phyloP scores from a whole-genome alignment of 2,329 filamentous ascomycete species.

The Drechslerella dactyloides region DNA sequence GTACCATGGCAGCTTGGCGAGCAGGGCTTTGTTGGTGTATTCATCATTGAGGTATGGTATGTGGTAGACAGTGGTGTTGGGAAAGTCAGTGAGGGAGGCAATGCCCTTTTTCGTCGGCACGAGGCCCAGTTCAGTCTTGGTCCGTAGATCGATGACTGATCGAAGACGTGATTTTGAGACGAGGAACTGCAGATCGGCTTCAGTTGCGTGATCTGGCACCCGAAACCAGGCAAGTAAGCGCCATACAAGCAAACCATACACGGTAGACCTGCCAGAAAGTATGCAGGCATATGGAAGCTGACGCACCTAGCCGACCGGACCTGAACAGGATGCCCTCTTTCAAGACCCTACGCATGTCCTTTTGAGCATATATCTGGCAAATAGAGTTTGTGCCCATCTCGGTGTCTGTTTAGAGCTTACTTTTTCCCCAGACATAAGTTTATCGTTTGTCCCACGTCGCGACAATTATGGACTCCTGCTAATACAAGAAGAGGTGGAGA shows the following conservation, averaged over 20 bases:
- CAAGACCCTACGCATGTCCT: slow-evolving; percentile 58
- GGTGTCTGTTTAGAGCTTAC: slow-evolving; percentile 58
- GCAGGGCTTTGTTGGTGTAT: slow-evolving; percentile 22
- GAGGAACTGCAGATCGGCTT: slow-evolving; percentile 68
- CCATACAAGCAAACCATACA: no score
- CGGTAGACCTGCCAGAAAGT: no score
- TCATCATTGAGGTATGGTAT: slow-evolving; percentile 23
- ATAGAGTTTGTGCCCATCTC: not conserved
- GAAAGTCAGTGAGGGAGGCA: slow-evolving; percentile 67
- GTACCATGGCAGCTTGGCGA: slow-evolving; percentile 27
- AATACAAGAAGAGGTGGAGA: not conserved
- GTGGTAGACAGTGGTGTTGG: slow-evolving; percentile 23
- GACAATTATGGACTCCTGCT: slow-evolving; percentile 69
- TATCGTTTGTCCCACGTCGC: slow-evolving; percentile 74
- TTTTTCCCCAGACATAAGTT: slow-evolving; percentile 66
- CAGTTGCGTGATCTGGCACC: slow-evolving; percentile 70
- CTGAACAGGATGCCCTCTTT: slow-evolving; percentile 71
- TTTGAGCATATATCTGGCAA: not conserved
- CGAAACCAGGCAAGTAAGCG: not conserved
- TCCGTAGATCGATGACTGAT: slow-evolving; percentile 79
- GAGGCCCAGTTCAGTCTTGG: slow-evolving; percentile 64
- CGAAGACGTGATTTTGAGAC: slow-evolving; percentile 68
- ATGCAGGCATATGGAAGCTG: not conserved
- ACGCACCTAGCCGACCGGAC: slow-evolving; percentile 68
- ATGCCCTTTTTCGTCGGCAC: slow-evolving; percentile 48